phyloP scores from a whole-genome alignment of 2,329 filamentous ascomycete genomes.

The Byssothecium circinans region DNA sequence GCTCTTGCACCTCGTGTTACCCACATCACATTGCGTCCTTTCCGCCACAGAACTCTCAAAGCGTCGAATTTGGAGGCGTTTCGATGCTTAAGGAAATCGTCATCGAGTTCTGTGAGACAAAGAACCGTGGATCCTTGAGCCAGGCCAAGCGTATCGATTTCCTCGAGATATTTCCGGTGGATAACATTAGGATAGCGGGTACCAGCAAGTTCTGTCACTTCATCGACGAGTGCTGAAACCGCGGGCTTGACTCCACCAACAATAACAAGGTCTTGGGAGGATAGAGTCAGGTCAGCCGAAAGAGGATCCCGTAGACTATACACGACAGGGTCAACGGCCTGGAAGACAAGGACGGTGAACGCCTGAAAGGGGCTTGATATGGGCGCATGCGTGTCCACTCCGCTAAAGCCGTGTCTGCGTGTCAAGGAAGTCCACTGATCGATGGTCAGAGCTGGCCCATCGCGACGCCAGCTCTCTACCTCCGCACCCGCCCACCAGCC shows the following conservation, averaged over 20 bases:
- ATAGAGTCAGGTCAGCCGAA: neutral
- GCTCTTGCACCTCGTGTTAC: constrained; percentile 6
- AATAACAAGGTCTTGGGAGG: constrained; percentile 1
- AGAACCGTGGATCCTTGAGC: constrained; percentile 5
- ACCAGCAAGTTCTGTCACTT: neutral
- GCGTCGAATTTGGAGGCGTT: constrained; percentile 5
- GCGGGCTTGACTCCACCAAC: constrained; percentile 4
- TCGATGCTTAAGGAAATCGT: neutral
- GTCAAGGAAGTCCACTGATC: constrained; percentile 23
- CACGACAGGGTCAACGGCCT: constrained; percentile 7
- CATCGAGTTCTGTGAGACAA: constrained; percentile 1
- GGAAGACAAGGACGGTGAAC: constrained; percentile 5
- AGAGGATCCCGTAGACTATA: constrained; percentile 1
- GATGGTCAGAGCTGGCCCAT: constrained; percentile 1
- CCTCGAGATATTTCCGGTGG: constrained; percentile 6
- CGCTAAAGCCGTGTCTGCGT: constrained; percentile 8
- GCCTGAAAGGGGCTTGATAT: constrained; percentile 2
- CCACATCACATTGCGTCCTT: constrained; percentile 9
- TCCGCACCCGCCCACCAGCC: constrained; percentile 44
- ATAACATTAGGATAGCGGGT: constrained; percentile 1
- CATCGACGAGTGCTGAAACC: neutral
- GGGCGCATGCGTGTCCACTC: constrained; percentile 11
- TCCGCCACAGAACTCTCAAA: constrained; percentile 5
- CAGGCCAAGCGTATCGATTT: constrained; percentile 3
- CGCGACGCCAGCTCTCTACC: constrained; percentile 11